These are phyloP conservation scores for Apiospora pterosperma DNA, from an alignment of 2,329 filamentous ascomycete genomes.

Conservation along the genomic window DNA sequence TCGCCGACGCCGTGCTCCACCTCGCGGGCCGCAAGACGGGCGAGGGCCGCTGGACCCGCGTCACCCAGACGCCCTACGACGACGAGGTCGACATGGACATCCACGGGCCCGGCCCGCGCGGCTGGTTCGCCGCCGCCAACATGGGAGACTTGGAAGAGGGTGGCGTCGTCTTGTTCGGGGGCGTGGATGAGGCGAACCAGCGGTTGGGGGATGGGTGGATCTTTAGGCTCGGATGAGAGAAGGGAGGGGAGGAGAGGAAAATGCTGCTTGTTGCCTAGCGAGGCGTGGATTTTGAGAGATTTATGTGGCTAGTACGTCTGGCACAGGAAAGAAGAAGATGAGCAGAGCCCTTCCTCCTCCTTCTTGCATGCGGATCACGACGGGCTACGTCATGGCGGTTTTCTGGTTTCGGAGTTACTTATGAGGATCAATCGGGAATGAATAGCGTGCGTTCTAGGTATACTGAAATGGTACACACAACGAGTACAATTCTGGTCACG, in stretches of 20 bases:
- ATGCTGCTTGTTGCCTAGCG: too few species aligned
- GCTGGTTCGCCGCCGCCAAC: constrained; percentile 54
- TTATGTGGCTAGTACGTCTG: too few species aligned
- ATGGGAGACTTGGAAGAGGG: constrained; percentile 58
- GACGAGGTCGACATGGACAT: constrained; percentile 45
- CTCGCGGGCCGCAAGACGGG: constrained; percentile 50
- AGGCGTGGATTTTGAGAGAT: too few species aligned
- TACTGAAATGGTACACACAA: not conserved
- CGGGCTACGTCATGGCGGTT: not conserved
- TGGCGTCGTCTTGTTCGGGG: constrained; percentile 59
- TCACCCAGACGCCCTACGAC: constrained; percentile 46
- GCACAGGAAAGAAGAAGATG: too few species aligned
- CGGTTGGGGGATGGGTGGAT: constrained; percentile 63
- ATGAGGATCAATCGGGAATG: not conserved
- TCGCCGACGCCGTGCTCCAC: constrained; percentile 53
- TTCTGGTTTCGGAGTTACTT: constrained; percentile 6
- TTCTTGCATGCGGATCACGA: not conserved
- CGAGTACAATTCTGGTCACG: not conserved
- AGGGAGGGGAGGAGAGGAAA: not conserved
- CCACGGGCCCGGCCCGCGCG: constrained; percentile 48
- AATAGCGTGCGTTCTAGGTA: not conserved
- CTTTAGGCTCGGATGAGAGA: constrained; percentile 44
- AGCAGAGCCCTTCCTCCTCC: too few species aligned
- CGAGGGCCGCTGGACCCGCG: constrained; percentile 56
- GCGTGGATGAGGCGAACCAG: constrained; percentile 47